Evolutionary conservation across 2,329 filamentous ascomycete species (phyloP), one percentile per base, ranked within the genome.

Genomic region (Botrytis sinoallii): DNA sequence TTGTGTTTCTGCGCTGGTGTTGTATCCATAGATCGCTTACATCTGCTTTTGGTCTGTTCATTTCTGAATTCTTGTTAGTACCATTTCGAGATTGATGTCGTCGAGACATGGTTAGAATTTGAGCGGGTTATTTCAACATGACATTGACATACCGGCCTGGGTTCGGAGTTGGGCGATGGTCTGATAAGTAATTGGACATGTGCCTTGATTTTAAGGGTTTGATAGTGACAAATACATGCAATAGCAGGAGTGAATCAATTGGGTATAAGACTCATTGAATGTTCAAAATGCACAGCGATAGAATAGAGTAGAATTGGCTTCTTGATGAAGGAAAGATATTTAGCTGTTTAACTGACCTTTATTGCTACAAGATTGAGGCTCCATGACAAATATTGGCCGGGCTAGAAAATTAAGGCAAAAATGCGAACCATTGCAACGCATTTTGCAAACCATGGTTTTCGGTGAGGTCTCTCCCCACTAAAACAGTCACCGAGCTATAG

Each of bases 1-100:
- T 79, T 2, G 73, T 72, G 20, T 73, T 75, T 14, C 64, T 38
- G 4, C 79, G 65, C 35, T 77, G 76, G 29, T 79, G 77, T 18
- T 76, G 74, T 10, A 77, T 76, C 78, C 78, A 80, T 10, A 48
- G 55, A 3, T 73, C 71, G 18, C 55, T 68, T 48, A 73, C 52
- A 73, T 73, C 71, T 32, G 32, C 40, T 29, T 64, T 71, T 12
- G 52, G 1, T 48, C 52, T 72, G n/a, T 29, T 25, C 71, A 72
- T 72, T 25, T 72, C 70, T 72, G 29, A 22, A n/a, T 20, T 55
- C 18, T 29, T 35, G 38, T 72, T 29, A 68, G 61, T 42, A 4
- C n/a, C 70, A 67, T 57, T n/a, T 59, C 48, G 20, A 38, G 25
- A 52, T 67, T 52, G 44, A 46, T 67, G 64, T 38, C 32, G 44